Conservation (phyloP, 1,284 basidiomycete genomes). For the Pisolithus thermaeus region DNA sequence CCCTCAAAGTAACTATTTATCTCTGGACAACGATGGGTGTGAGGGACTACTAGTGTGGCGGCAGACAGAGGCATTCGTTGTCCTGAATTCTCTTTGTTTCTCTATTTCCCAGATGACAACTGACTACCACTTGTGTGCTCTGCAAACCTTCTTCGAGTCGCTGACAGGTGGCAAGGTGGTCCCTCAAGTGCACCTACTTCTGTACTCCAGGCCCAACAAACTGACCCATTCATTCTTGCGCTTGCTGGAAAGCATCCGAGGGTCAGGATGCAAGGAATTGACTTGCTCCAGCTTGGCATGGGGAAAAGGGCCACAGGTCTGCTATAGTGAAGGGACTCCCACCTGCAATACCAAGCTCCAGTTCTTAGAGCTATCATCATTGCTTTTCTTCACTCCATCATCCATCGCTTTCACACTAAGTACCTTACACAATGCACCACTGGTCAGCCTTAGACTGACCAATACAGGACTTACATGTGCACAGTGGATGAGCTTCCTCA, state of each 20-base stretch:
- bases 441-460: not conserved
- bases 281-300: not conserved
- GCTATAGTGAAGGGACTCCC: not conserved
- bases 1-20: not conserved
- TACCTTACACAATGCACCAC: not conserved
- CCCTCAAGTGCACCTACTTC: not conserved
- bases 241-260: not conserved
- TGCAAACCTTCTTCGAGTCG: not conserved
- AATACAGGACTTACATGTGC: not conserved
- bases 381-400: not conserved
- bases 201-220: not conserved
- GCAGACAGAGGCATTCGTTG: not conserved
- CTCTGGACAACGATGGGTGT: not conserved
- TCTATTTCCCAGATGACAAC: not conserved
- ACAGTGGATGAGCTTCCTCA: not conserved
- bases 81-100: not conserved
- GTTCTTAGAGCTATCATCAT: not conserved
- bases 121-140: not conserved
- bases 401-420: not conserved
- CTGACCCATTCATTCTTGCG: not conserved
- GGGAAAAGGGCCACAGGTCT: not conserved
- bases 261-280: not conserved
- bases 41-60: not conserved
- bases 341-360: not conserved
- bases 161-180: not conserved